These are phyloP conservation scores for Microcyclosporella mali DNA, from an alignment of 2,329 filamentous ascomycete genomes.

Conservation along the genomic window DNA sequence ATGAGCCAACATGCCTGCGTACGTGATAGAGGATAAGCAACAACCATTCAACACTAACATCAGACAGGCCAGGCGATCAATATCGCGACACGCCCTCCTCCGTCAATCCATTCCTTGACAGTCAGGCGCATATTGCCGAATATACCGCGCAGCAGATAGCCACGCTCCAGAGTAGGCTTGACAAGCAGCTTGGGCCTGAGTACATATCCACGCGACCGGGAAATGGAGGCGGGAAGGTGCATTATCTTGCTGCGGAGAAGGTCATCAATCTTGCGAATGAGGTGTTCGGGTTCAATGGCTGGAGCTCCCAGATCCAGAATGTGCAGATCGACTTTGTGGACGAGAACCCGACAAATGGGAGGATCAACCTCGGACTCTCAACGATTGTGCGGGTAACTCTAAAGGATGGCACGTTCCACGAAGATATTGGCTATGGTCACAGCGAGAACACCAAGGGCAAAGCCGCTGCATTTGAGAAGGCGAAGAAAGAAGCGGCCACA, in stretches of 20 bases:
- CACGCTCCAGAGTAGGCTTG: slow-evolving; percentile 75
- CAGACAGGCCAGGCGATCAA: slow-evolving; percentile 32
- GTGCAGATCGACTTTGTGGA: slow-evolving; percentile 95
- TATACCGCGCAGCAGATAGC: slow-evolving; percentile 90
- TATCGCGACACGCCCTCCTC: slow-evolving; percentile 35
- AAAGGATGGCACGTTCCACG: slow-evolving; percentile 90
- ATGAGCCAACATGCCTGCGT: slow-evolving; percentile 28
- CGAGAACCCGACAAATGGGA: slow-evolving; percentile 69
- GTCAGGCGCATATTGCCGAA: slow-evolving; percentile 60
- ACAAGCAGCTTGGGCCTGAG: slow-evolving; percentile 91
- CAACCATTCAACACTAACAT: slow-evolving; percentile 8
- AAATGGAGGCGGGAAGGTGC: slow-evolving; percentile 76
- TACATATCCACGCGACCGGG: slow-evolving; percentile 85
- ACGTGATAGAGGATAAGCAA: slow-evolving; percentile 5
- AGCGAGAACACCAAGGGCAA: slow-evolving; percentile 96
- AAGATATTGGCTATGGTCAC: slow-evolving; percentile 94
- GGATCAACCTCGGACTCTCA: slow-evolving; percentile 77
- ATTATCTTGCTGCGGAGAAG: slow-evolving; percentile 95
- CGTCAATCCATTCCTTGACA: slow-evolving; percentile 75
- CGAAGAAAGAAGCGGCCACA: slow-evolving; percentile 96
- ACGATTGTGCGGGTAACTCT: slow-evolving; percentile 87
- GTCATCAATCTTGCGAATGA: slow-evolving; percentile 92
- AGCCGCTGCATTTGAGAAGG: slow-evolving; percentile 93
- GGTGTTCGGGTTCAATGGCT: slow-evolving; percentile 94
- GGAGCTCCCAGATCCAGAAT: slow-evolving; percentile 93